These are phyloP conservation scores for Diaporthe nobilis DNA, from an alignment of 2,329 filamentous ascomycete genomes.

Conservation along the genomic window DNA sequence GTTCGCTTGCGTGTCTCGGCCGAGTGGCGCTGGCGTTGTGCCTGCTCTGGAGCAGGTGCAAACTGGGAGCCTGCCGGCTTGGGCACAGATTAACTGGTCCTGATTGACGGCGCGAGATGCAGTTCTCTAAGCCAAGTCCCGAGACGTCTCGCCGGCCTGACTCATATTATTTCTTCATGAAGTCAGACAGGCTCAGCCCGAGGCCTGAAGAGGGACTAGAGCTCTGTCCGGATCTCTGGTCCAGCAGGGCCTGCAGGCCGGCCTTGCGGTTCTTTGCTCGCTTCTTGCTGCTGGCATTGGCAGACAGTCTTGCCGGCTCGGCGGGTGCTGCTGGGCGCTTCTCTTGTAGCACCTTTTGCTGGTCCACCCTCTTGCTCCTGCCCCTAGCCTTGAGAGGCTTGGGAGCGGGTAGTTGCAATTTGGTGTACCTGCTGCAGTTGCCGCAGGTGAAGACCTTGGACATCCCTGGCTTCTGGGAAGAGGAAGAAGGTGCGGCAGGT, in stretches of 20 bases:
- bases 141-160: slow-evolving; percentile 13
- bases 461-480: slow-evolving; percentile 43
- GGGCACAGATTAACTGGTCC: background rate
- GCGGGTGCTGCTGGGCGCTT: slow-evolving; percentile 35
- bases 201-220: slow-evolving; percentile 54
- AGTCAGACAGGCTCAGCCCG: slow-evolving; percentile 68
- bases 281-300: slow-evolving; percentile 75
- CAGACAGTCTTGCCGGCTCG: slow-evolving; percentile 53
- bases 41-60: background rate
- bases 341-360: background rate
- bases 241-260: slow-evolving; percentile 75
- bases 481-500: background rate
- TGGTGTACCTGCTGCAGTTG: slow-evolving; percentile 60
- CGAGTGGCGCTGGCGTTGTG: background rate
- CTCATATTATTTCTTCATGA: slow-evolving; percentile 58
- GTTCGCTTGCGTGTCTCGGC: slow-evolving; percentile 7
- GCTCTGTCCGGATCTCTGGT: slow-evolving; percentile 58
- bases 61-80: background rate
- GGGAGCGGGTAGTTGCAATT: slow-evolving; percentile 57
- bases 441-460: slow-evolving; percentile 61
- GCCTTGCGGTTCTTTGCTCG: slow-evolving; percentile 75
- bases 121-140: background rate
- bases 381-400: slow-evolving; percentile 46
- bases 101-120: background rate
- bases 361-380: background rate